Percentiles rank a stretch among this genome's conserved stretches.
Conservation (phyloP, 2,329 filamentous ascomycete species). For the Huntiella moniliformis region DNA sequence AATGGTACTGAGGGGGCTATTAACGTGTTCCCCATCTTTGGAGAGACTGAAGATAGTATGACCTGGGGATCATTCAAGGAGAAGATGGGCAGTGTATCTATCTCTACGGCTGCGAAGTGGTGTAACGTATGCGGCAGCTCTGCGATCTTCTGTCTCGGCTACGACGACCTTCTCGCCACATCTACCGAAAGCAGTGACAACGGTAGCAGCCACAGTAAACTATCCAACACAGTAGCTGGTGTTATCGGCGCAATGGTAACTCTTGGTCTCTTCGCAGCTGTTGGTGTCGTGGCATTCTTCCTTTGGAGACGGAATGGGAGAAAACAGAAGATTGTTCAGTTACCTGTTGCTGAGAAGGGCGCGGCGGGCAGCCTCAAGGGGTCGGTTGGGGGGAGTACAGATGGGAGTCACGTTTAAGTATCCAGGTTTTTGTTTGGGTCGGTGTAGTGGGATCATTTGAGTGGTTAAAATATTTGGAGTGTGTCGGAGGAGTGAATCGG, state of each 20-base stretch:
- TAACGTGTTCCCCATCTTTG: slow-evolving; percentile 18
- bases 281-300: slow-evolving; percentile 13
- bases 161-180: slow-evolving; percentile 11
- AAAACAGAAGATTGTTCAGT: background rate
- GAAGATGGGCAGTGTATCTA: slow-evolving; percentile 17
- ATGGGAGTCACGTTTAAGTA: slow-evolving; percentile 5
- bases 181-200: no score
- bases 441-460: background rate
- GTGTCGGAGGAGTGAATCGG: background rate
- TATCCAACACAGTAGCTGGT: slow-evolving; percentile 20
- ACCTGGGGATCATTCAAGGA: slow-evolving; percentile 16
- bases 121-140: slow-evolving; percentile 16
- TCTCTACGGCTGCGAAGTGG: slow-evolving; percentile 18
- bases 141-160: slow-evolving; percentile 19
- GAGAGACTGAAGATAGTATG: slow-evolving; percentile 16
- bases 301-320: slow-evolving; percentile 14
- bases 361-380: background rate
- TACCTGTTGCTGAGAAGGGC: background rate
- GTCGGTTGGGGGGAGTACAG: slow-evolving; percentile 2
- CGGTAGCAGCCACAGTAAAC: slow-evolving; percentile 2
- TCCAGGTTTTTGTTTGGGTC: background rate
- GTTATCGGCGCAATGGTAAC: slow-evolving; percentile 19
- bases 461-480: background rate
- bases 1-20: slow-evolving; percentile 18
- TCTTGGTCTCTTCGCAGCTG: slow-evolving; percentile 14